Evolutionary conservation across 2,329 filamentous ascomycete genomes (phyloP).

Genomic region (Penicillium sp.): DNA sequence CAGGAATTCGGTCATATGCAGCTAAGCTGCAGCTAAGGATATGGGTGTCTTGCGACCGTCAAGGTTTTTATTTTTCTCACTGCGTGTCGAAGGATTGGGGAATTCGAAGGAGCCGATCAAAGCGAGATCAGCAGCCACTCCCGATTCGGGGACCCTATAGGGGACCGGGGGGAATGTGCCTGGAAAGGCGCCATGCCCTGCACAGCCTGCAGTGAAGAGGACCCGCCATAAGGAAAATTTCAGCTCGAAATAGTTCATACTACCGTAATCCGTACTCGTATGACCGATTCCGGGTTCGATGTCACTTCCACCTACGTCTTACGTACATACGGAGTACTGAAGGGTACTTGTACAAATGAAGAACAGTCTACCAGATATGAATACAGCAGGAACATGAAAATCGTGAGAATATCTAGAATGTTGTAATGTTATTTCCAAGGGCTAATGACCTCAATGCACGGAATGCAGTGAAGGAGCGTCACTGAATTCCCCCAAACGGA

Average conservation of each 20-base stretch:
- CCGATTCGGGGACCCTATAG: constrained; percentile 17
- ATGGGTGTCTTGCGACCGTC: constrained; percentile 11
- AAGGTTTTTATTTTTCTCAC: constrained; percentile 10
- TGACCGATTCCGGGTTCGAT: background rate
- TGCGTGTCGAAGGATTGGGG: constrained; percentile 15
- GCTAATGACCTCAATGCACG: too few relatives aligned
- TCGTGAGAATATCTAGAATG: too few relatives aligned
- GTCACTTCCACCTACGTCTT: background rate
- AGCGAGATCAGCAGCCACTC: constrained; percentile 23
- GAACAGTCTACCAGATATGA: too few relatives aligned
- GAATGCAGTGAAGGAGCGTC: background rate
- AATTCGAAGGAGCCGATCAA: constrained; percentile 17
- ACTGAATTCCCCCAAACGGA: constrained; percentile 3
- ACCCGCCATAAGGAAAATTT: constrained; percentile 4
- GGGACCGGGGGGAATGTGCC: constrained; percentile 15
- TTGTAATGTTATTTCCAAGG: too few relatives aligned
- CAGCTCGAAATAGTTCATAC: background rate
- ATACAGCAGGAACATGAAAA: too few relatives aligned
- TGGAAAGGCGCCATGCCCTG: constrained; percentile 12
- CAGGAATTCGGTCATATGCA: constrained; percentile 9
- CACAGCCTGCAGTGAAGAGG: constrained; percentile 13
- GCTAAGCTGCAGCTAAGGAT: constrained; percentile 12
- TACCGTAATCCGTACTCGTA: background rate
- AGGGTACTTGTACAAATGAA: too few relatives aligned
- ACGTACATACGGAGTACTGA: background rate